These are phyloP conservation scores for Astrothelium subdiscretum DNA, from an alignment of 495 filamentous ascomycete species.

Conservation along the genomic window DNA sequence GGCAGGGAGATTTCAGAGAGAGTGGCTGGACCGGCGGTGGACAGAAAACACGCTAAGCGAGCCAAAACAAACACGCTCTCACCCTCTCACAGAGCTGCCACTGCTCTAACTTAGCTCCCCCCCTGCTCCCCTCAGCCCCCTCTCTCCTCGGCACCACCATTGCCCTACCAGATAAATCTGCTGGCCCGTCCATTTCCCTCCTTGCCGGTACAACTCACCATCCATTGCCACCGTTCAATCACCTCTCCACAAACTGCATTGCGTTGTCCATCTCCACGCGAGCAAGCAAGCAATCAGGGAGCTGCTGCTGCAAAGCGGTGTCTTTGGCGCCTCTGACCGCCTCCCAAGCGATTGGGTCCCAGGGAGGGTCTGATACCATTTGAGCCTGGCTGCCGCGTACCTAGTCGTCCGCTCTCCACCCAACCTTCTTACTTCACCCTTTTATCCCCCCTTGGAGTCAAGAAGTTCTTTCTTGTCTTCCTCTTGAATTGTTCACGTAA, in stretches of 20 bases:
- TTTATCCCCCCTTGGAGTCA: constrained; percentile 41
- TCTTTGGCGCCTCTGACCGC: not conserved
- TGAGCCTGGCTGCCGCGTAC: not conserved
- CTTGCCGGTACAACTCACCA: not conserved
- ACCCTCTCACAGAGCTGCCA: no score
- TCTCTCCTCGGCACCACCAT: not conserved
- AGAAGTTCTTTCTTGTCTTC: constrained; percentile 88
- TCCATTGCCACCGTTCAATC: not conserved
- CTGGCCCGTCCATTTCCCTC: not conserved
- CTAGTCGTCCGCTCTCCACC: not conserved
- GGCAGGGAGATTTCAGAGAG: not conserved
- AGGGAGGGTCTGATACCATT: not conserved
- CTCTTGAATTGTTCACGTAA: constrained; percentile 67
- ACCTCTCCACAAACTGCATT: not conserved
- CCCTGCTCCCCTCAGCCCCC: not conserved
- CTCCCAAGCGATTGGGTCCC: not conserved
- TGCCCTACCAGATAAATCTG: not conserved
- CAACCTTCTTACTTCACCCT: constrained; percentile 9
- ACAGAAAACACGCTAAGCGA: not conserved
- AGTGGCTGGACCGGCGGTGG: not conserved
- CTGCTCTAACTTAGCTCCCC: no score
- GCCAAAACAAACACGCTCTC: constrained; percentile 2
- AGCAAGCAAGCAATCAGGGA: not conserved
- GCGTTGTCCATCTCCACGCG: not conserved
- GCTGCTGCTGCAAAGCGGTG: not conserved